These are phyloP conservation scores for Lactarius evosmus DNA, from an alignment of 768 basidiomycete genomes.

Conservation along the genomic window DNA sequence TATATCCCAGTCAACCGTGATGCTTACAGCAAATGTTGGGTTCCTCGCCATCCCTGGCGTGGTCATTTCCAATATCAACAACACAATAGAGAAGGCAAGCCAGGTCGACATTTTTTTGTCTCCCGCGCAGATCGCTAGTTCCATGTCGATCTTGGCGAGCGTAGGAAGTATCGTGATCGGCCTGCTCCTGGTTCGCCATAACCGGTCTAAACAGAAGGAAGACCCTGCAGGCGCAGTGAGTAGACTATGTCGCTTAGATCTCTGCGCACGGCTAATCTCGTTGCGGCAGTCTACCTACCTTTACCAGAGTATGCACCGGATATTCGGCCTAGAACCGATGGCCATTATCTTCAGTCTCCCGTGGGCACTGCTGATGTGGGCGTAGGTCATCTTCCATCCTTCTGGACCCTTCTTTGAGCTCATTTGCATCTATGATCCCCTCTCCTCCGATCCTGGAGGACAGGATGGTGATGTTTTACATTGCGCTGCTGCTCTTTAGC, in stretches of 20 bases:
- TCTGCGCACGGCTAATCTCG: background rate
- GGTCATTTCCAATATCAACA: background rate
- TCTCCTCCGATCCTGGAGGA: background rate
- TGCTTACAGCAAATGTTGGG: slow-evolving; percentile 23
- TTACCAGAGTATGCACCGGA: background rate
- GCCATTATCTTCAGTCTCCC: slow-evolving; percentile 1
- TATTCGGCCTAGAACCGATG: background rate
- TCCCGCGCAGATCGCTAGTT: slow-evolving; percentile 39
- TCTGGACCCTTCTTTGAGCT: background rate
- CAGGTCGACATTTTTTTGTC: background rate
- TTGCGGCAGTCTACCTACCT: slow-evolving; percentile 29
- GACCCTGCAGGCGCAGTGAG: slow-evolving; percentile 27
- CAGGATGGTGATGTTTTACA: slow-evolving; percentile 7
- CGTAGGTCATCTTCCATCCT: slow-evolving; percentile 38
- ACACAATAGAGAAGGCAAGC: background rate
- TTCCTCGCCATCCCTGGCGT: slow-evolving; percentile 36
- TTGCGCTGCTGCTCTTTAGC: slow-evolving; percentile 11
- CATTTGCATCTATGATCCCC: background rate
- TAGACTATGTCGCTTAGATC: background rate
- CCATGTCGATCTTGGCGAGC: slow-evolving; percentile 45
- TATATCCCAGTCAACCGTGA: slow-evolving; percentile 32
- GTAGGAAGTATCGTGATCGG: slow-evolving; percentile 48
- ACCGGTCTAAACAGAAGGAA: slow-evolving; percentile 37
- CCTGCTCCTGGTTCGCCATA: slow-evolving; percentile 44
- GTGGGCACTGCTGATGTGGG: slow-evolving; percentile 45